These are phyloP conservation scores for Rhexocercosporidium sp. DNA, from an alignment of 2,329 filamentous ascomycete species.

Conservation along the genomic window DNA sequence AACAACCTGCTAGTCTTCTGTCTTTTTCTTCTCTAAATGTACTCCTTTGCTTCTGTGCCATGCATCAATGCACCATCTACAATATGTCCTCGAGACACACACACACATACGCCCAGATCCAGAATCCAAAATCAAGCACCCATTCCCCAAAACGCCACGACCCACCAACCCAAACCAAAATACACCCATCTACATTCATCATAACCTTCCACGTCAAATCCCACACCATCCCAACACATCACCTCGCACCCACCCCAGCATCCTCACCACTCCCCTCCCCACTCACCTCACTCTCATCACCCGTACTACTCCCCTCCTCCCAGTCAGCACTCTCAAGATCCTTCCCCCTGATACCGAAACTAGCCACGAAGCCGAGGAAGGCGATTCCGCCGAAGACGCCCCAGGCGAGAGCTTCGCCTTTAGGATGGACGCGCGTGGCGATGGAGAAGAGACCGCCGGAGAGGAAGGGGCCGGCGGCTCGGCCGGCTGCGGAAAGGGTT, in stretches of 20 bases:
- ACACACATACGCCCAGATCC: not conserved
- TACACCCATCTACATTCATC: not conserved
- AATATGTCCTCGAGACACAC: not conserved
- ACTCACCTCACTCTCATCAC: conserved; percentile 31
- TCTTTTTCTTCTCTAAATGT: not conserved
- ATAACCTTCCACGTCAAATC: not conserved
- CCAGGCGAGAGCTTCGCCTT: conserved; percentile 86
- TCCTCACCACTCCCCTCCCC: conserved; percentile 33
- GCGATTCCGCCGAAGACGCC: conserved; percentile 85
- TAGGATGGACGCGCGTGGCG: conserved; percentile 72
- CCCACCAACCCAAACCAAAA: not conserved
- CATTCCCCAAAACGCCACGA: not conserved
- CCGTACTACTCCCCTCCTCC: conserved; percentile 28
- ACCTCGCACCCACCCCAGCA: conserved; percentile 16
- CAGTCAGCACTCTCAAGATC: conserved; percentile 63
- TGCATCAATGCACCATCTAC: not conserved
- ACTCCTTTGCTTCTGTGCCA: not conserved
- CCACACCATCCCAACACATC: not conserved
- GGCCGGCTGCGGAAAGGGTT: conserved; percentile 87
- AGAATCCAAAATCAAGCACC: not conserved
- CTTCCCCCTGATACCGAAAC: conserved; percentile 74
- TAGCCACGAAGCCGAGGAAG: conserved; percentile 79
- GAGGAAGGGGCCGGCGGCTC: conserved; percentile 86
- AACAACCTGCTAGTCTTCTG: no score
- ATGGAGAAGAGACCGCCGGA: conserved; percentile 87